Evolutionary conservation across 306 rosid species (phyloP), one percentile per base, ranked within the genome.

Genomic region (Erythrophleum fordii): DNA sequence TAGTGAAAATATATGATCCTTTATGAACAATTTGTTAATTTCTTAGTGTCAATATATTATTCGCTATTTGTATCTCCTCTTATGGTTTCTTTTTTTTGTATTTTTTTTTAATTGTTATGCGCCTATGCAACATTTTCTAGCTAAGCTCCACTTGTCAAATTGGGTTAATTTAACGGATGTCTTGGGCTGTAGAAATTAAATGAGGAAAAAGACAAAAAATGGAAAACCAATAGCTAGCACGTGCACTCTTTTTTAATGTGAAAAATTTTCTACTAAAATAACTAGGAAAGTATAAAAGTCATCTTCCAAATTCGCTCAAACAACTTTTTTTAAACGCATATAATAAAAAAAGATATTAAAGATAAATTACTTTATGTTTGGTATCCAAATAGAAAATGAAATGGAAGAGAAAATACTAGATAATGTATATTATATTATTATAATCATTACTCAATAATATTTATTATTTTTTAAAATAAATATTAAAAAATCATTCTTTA

Each of bases 21-120:
- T 52, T 69, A 68, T 86, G 82, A 72, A 80, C 72, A 55, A 39
- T 80, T 74, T 84, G 41, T 76, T 12, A 7, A 78, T 65, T 41
- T 41, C 69, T 72, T 55, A 22, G 8, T 73, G 35, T 20, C 34
- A 62, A 59, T 13, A n/a, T n/a, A n/a, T 51, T 49, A 45, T 72
- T 48, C 11, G 8, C 22, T 42, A 12, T 53, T 26, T 67, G 39
- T 70, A 60, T 58, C 58, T 41, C 35, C 44, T 11, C 22, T 7
- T 11, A 0, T 65, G 2, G 0, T 73, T 83, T 1, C 2, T 80
- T 28, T 39, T 5, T 51, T 48, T 31, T 4, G 23, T 26, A n/a
- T 10, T 62, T 34, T 16, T 3, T 42, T 29, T 34, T 79, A 18
- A 53, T 31, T 34, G 64, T 25, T 11, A 25, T 23, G 46, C n/a